phyloP scores from a whole-genome alignment of 2,329 filamentous ascomycete genomes.

The Cladosporium cucumerinum region DNA sequence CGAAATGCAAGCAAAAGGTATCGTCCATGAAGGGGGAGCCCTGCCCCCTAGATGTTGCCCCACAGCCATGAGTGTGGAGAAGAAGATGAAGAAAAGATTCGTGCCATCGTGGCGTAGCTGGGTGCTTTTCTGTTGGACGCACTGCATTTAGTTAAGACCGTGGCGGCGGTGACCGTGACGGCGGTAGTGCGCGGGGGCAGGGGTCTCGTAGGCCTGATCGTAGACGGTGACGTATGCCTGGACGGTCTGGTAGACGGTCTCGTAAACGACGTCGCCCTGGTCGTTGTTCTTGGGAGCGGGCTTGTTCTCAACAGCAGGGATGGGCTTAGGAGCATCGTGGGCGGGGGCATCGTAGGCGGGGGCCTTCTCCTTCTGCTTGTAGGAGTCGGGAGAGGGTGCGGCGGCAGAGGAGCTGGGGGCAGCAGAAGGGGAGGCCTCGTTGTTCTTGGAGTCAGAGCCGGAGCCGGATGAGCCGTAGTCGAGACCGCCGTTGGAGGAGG shows the following conservation, averaged over 20 bases:
- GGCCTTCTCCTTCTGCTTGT: conserved; percentile 8
- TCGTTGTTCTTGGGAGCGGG: not conserved
- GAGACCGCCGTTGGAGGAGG: conserved; percentile 6
- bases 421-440: not conserved
- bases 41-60: conserved; percentile 5
- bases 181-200: conserved; percentile 29
- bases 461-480: conserved; percentile 2
- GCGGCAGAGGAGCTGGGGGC: conserved; percentile 11
- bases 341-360: not conserved
- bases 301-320: not conserved
- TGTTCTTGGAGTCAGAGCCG: not conserved
- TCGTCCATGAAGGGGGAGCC: not conserved
- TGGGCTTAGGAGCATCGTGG: not conserved
- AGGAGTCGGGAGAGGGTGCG: conserved; percentile 5
- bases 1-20: not conserved
- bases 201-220: conserved; percentile 38
- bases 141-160: conserved; percentile 9
- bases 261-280: conserved; percentile 2
- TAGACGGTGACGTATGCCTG: conserved; percentile 28
- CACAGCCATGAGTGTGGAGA: not conserved
- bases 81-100: conserved; percentile 8
- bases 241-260: conserved; percentile 16
- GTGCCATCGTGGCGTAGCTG: conserved; percentile 11
- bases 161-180: conserved; percentile 11
- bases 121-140: conserved; percentile 2